Percentiles rank a stretch among this genome's conserved stretches.
Conservation (phyloP, 2,329 filamentous ascomycete species). For the Aspergillus spinulosporus region DNA sequence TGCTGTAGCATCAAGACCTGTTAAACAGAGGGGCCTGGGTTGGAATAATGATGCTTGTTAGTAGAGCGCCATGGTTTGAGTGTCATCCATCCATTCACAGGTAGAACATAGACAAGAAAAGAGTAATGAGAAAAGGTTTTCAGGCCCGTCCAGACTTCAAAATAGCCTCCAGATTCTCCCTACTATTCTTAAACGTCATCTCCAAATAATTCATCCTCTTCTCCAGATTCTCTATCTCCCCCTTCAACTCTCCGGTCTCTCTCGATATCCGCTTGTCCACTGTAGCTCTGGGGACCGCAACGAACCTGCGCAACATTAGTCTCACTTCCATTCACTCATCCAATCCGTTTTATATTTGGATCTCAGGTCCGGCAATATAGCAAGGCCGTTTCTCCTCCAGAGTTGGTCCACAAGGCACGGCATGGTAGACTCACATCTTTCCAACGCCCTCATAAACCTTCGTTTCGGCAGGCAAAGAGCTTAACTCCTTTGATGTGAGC, state of each 20-base stretch:
- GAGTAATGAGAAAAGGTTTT: background rate
- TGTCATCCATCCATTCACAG: background rate
- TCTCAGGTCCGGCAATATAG: too few species aligned
- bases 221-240: constrained; percentile 75
- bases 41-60: background rate
- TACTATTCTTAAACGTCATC: constrained; percentile 92
- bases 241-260: constrained; percentile 73
- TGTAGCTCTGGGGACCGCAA: constrained; percentile 69
- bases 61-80: background rate
- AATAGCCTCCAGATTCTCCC: constrained; percentile 86
- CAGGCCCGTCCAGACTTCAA: constrained; percentile 56
- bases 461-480: constrained; percentile 71
- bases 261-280: constrained; percentile 73
- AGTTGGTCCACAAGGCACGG: too few species aligned
- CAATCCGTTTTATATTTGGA: background rate
- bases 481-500: constrained; percentile 80
- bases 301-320: constrained; percentile 66
- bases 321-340: background rate
- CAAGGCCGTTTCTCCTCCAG: too few species aligned
- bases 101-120: background rate
- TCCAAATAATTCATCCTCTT: constrained; percentile 93
- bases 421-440: constrained; percentile 72
- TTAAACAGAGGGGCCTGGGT: background rate
- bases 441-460: constrained; percentile 92
- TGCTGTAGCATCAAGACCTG: background rate